Conservation (phyloP, 768 basidiomycete species). For the Hygrocybe punicea region DNA sequence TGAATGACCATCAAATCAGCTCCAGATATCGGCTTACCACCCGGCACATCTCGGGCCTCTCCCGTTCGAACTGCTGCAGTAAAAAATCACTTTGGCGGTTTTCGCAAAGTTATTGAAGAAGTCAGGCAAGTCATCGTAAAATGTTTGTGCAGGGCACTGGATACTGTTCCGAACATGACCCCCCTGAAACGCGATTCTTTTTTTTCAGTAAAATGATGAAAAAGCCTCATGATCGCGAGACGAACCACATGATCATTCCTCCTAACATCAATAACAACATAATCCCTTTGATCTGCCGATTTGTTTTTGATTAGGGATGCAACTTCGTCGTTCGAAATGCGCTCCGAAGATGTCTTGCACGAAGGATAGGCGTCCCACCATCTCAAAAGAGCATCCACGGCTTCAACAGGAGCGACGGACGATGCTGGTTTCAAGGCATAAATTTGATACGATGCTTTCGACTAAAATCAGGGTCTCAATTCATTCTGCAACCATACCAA, state of each 20-base stretch:
- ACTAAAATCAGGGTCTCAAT: neutral
- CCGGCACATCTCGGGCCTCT: constrained; percentile 53
- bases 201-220: neutral
- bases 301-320: constrained; percentile 31
- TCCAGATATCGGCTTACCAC: constrained; percentile 38
- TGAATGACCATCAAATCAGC: neutral
- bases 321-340: constrained; percentile 38
- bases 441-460: constrained; percentile 47
- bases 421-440: constrained; percentile 39
- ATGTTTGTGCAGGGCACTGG: constrained; percentile 49
- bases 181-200: constrained; percentile 34
- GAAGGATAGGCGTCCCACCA: constrained; percentile 57
- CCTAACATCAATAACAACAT: constrained; percentile 51
- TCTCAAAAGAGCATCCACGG: constrained; percentile 29
- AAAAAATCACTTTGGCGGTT: constrained; percentile 48
- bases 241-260: constrained; percentile 45
- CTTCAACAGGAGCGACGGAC: constrained; percentile 1
- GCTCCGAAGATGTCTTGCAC: constrained; percentile 30
- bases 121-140: constrained; percentile 42
- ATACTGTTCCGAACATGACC: constrained; percentile 52
- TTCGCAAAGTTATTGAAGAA: constrained; percentile 43
- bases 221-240: neutral
- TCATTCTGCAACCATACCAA: neutral
- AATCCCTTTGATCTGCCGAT: constrained; percentile 14
- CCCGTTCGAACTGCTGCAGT: constrained; percentile 50